Evolutionary conservation across 495 filamentous ascomycete genomes (phyloP).

Genomic region (Cercophora samala): DNA sequence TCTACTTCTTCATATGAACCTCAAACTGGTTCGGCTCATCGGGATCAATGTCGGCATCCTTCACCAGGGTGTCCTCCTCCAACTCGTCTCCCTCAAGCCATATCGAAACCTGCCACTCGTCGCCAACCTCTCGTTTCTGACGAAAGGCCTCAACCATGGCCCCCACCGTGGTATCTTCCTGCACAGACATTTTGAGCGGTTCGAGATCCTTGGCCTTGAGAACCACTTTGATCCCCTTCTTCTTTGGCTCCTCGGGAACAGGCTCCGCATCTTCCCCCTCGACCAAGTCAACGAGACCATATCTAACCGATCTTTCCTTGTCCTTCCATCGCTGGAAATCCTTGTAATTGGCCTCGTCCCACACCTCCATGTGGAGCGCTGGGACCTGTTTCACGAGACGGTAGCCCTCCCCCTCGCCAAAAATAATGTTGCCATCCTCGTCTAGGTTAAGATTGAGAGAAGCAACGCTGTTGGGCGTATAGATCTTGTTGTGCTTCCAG

Average conservation of each 20-base stretch:
- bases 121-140: slow-evolving; percentile 29
- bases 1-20: slow-evolving; percentile 57
- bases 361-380: slow-evolving; percentile 66
- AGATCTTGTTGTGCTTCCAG: slow-evolving; percentile 72
- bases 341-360: slow-evolving; percentile 59
- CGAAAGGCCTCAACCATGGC: slow-evolving; percentile 42
- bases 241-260: slow-evolving; percentile 22
- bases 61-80: slow-evolving; percentile 56
- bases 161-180: slow-evolving; percentile 37
- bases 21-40: slow-evolving; percentile 76
- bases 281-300: slow-evolving; percentile 27
- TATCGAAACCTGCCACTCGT: slow-evolving; percentile 56
- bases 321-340: slow-evolving; percentile 43
- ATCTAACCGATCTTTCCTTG: slow-evolving; percentile 30
- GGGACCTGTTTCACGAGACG: slow-evolving; percentile 31
- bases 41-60: slow-evolving; percentile 62
- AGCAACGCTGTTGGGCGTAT: slow-evolving; percentile 66
- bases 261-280: slow-evolving; percentile 14
- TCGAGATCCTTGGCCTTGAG: slow-evolving; percentile 44
- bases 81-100: slow-evolving; percentile 79
- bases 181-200: slow-evolving; percentile 37
- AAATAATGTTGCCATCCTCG: slow-evolving; percentile 33
- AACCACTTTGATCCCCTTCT: slow-evolving; percentile 58
- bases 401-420: slow-evolving; percentile 31
- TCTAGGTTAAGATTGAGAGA: slow-evolving; percentile 58